Percentiles rank a stretch among this genome's conserved stretches.
phyloP scores from a whole-genome alignment of 2,329 filamentous ascomycete species.

The Paraphoma chrysanthemicola region DNA sequence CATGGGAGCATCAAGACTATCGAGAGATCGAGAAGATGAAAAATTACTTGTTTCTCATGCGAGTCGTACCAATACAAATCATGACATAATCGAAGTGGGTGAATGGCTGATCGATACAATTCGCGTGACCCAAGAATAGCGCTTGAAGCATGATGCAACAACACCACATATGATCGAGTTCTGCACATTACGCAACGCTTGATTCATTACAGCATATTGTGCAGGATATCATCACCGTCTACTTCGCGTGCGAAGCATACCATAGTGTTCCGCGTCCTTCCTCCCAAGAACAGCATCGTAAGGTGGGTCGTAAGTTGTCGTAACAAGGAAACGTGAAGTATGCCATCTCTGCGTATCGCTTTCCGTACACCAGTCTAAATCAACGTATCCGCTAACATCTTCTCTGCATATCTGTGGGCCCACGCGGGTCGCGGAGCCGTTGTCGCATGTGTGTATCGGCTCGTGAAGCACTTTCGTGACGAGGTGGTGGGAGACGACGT shows the following conservation, averaged over 20 bases:
- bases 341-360: neutral
- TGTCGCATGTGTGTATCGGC: neutral
- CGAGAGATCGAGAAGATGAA: too few relatives aligned
- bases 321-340: constrained; percentile 4
- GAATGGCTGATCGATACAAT: too few relatives aligned
- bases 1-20: too few relatives aligned
- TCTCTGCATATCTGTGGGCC: neutral
- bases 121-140: too few relatives aligned
- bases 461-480: constrained; percentile 1
- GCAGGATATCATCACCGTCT: neutral
- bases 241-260: neutral
- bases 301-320: constrained; percentile 2
- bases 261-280: constrained; percentile 1
- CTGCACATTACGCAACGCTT: too few relatives aligned
- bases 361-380: constrained; percentile 2
- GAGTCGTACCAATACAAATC: too few relatives aligned
- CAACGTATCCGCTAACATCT: constrained; percentile 1
- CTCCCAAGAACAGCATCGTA: constrained; percentile 8
- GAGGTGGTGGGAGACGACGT: constrained; percentile 1
- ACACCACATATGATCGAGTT: too few relatives aligned
- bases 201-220: too few relatives aligned
- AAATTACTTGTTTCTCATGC: too few relatives aligned
- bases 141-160: too few relatives aligned
- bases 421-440: neutral
- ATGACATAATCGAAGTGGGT: too few relatives aligned